Evolutionary conservation across 768 basidiomycete species (phyloP).

Genomic region (Tulasnella sp.): DNA sequence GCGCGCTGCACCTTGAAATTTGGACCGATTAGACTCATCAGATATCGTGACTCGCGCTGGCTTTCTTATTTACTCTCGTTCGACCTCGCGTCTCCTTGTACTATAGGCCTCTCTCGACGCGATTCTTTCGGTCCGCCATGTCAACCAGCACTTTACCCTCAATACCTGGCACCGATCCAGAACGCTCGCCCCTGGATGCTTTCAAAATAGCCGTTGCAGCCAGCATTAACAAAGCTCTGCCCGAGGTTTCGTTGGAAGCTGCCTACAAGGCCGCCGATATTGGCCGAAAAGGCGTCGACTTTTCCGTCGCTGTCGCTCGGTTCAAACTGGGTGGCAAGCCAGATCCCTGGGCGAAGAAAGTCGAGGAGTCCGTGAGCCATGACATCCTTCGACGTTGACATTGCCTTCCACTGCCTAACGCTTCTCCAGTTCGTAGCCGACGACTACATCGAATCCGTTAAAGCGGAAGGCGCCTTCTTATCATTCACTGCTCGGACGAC

Average conservation of each 20-base stretch:
- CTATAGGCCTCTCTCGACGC: neutral
- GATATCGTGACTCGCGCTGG: slow-evolving; percentile 11
- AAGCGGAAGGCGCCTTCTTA: slow-evolving; percentile 73
- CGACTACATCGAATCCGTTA: slow-evolving; percentile 67
- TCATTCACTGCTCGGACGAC: slow-evolving; percentile 69
- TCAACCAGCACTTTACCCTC: slow-evolving; percentile 14
- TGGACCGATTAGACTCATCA: slow-evolving; percentile 8
- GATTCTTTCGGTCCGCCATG: neutral
- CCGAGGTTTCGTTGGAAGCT: slow-evolving; percentile 63
- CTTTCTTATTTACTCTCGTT: slow-evolving; percentile 8
- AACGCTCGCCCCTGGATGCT: slow-evolving; percentile 62
- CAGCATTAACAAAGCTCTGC: slow-evolving; percentile 60
- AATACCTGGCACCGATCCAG: slow-evolving; percentile 52
- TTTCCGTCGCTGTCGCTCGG: slow-evolving; percentile 85
- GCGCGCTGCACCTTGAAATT: slow-evolving; percentile 1
- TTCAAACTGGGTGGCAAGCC: slow-evolving; percentile 82
- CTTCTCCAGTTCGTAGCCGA: slow-evolving; percentile 72
- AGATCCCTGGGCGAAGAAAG: slow-evolving; percentile 68
- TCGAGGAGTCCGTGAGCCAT: slow-evolving; percentile 63
- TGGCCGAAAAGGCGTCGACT: slow-evolving; percentile 91
- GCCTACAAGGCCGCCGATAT: slow-evolving; percentile 83
- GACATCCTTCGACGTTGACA: neutral
- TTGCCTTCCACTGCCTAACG: neutral
- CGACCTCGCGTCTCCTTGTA: slow-evolving; percentile 2
- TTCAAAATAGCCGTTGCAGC: slow-evolving; percentile 81